phyloP scores from a whole-genome alignment of 306 rosid genomes.

The Abrus precatorius region DNA sequence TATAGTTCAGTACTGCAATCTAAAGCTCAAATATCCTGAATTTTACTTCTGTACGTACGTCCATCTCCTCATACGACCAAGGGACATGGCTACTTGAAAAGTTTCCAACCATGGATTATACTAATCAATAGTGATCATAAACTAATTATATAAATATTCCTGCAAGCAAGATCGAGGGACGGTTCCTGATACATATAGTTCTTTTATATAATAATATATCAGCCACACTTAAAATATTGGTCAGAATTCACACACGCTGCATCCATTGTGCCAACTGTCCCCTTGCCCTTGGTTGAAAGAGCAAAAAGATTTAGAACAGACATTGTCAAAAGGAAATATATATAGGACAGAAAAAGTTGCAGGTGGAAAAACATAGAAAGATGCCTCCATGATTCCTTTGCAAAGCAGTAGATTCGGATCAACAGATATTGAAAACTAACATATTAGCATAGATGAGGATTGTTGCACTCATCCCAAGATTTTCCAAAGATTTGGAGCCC shows the following conservation, averaged over 20 bases:
- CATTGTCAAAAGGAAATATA: slow-evolving; percentile 48
- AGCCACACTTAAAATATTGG: slow-evolving; percentile 55
- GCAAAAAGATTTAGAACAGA: slow-evolving; percentile 42
- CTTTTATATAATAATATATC: slow-evolving; percentile 37
- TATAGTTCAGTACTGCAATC: slow-evolving; percentile 22
- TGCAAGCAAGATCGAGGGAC: not conserved
- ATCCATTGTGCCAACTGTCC: slow-evolving; percentile 52
- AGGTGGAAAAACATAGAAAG: slow-evolving; percentile 40
- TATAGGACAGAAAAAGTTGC: slow-evolving; percentile 50
- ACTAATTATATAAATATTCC: slow-evolving; percentile 23
- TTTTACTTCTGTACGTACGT: slow-evolving; percentile 19
- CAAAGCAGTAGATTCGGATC: slow-evolving; percentile 39
- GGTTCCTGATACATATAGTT: slow-evolving; percentile 29
- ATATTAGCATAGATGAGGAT: slow-evolving; percentile 47
- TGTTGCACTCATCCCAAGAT: slow-evolving; percentile 61
- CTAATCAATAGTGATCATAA: slow-evolving; percentile 17
- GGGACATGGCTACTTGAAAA: slow-evolving; percentile 9
- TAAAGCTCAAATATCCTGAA: slow-evolving; percentile 39
- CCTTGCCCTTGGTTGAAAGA: slow-evolving; percentile 44
- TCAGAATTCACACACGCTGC: slow-evolving; percentile 55
- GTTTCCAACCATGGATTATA: slow-evolving; percentile 38
- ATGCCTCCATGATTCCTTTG: slow-evolving; percentile 46
- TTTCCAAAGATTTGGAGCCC: slow-evolving; percentile 64
- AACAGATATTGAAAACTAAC: slow-evolving; percentile 15
- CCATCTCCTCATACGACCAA: slow-evolving; percentile 12